A percentile compares a stretch with the other conserved stretches of the same genome.
These are phyloP conservation scores for Zasmidium citrigriseum DNA, from an alignment of 2,329 filamentous ascomycete genomes.

Conservation along the genomic window DNA sequence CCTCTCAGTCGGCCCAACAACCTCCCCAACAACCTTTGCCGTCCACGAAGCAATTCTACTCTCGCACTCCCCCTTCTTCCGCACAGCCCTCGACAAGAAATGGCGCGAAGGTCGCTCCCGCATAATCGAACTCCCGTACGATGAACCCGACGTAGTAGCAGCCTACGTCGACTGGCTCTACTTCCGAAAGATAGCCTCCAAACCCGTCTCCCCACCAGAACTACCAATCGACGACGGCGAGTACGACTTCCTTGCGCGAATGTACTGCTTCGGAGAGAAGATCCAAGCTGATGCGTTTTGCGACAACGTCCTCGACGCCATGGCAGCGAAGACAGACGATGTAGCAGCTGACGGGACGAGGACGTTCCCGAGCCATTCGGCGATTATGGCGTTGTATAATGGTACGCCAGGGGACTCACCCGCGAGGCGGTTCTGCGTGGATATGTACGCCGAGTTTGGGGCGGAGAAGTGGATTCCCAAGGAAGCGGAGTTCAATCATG, in stretches of 20 bases:
- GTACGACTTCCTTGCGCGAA: conserved; percentile 17
- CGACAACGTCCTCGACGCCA: conserved; percentile 23
- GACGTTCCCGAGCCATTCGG: conserved; percentile 21
- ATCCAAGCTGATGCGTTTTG: conserved; percentile 21
- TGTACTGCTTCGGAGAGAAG: conserved; percentile 25
- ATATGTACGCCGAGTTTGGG: conserved; percentile 24
- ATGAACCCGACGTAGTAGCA: conserved; percentile 17
- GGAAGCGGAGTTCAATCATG: conserved; percentile 18
- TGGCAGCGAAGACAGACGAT: conserved; percentile 24
- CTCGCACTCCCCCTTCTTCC: conserved; percentile 20
- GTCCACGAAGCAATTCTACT: conserved; percentile 22
- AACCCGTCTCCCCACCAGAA: conserved; percentile 18
- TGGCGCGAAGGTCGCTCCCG: conserved; percentile 21
- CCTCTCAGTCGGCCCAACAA: conserved; percentile 8
- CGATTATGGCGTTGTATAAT: conserved; percentile 22
- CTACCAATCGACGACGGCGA: conserved; percentile 25
- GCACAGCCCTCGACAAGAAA: conserved; percentile 21
- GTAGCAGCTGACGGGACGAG: conserved; percentile 19
- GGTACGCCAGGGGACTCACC: conserved; percentile 17
- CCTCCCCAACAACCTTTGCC: conserved; percentile 13
- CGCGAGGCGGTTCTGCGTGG: conserved; percentile 19
- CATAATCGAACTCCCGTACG: conserved; percentile 18
- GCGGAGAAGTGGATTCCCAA: conserved; percentile 25
- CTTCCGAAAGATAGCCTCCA: conserved; percentile 22
- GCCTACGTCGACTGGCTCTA: conserved; percentile 26